These are phyloP conservation scores for Claviceps paspali DNA, from an alignment of 2,329 filamentous ascomycete genomes.

Conservation along the genomic window DNA sequence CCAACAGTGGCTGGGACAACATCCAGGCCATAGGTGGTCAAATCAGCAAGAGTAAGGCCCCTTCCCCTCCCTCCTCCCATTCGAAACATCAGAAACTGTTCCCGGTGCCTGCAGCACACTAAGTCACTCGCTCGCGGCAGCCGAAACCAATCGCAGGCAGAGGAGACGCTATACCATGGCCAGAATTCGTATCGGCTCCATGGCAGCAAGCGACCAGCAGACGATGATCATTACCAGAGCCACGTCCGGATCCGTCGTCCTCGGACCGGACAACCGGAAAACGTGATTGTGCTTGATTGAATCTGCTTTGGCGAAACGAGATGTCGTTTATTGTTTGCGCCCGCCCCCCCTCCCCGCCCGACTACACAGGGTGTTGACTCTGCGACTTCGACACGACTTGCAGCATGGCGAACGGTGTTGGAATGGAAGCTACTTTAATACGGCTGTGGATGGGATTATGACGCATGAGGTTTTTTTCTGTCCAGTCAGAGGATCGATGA, in stretches of 20 bases:
- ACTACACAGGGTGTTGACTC: background rate
- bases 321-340: background rate
- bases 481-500: background rate
- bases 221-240: constrained; percentile 4
- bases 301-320: constrained; percentile 4
- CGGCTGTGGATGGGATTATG: background rate
- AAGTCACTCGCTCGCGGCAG: constrained; percentile 1
- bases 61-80: no score
- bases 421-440: constrained; percentile 2
- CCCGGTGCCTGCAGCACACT: background rate
- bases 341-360: no score
- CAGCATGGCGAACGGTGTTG: constrained; percentile 6
- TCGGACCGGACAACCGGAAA: constrained; percentile 11
- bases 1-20: background rate
- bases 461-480: background rate
- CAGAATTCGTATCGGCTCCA: background rate
- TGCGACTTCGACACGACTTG: background rate
- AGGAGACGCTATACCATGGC: background rate
- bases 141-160: background rate
- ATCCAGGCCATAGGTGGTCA: background rate
- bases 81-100: no score
- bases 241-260: background rate
- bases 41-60: constrained; percentile 4
- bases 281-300: constrained; percentile 19
- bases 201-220: constrained; percentile 4